Evolutionary conservation across 2,329 filamentous ascomycete genomes (phyloP), one percentile per base, ranked within the genome.

Genomic region (Aschersonia sp.): DNA sequence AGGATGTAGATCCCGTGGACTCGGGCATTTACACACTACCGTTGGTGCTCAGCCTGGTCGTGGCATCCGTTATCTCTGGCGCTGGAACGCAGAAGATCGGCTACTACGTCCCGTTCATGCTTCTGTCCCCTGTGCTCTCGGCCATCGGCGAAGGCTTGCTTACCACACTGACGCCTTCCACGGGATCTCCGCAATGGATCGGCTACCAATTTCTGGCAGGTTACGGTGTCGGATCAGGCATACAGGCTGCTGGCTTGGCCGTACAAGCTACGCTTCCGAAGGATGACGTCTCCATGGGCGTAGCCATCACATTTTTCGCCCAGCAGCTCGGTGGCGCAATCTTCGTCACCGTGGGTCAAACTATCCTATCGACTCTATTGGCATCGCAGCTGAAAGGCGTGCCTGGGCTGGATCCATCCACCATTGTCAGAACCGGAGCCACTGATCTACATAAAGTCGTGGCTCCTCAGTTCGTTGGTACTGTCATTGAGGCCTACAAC

Each of bases 401-500:
- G 29, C 69, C 72, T 0, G 67, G 64, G 1, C 55, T 77, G 5
- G 62, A 71, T 32, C 56, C 71, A 1, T 48, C 58, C 12, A 51
- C 55, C 5, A 69, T 78, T 40, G 61, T 74, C 48, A 62, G 58
- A 6, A 68, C 64, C 6, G 75, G 75, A 32, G 74, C 72, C n/a
- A 87, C 82, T 0, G 71, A 78, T 44, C 66, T 89, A 29, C 71
- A 73, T 50, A 58, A 65, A 0, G 58, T 66, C 2, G 74, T 86
- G 30, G 65, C 72, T 0, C 52, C 62, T 0, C 54, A 76, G 50
- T 74, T 69, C 49, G 59, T 81, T 5, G 56, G 60, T 2, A 63
- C 66, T 1, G 79, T 88, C 7, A 65, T 80, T 1, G 52, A 66
- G 0, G 81, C 79, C 0, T 87, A 87, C 65, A 85, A 85, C 58